Base-by-base conservation (phyloP, 768 basidiomycete genomes). In the Cyclocybe cylindracea region DNA sequence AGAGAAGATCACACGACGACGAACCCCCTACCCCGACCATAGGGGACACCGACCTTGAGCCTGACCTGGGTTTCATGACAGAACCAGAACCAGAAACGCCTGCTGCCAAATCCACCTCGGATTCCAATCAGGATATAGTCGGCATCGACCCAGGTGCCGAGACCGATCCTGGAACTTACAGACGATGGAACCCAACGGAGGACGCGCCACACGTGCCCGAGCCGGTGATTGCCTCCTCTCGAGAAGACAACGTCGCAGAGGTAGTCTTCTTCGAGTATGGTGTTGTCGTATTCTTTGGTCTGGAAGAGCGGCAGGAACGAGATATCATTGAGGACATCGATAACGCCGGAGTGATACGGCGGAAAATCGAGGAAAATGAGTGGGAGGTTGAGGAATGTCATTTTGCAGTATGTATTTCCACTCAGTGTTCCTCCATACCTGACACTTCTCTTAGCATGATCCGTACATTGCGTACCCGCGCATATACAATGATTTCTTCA, bases 371-470 rank as follows among this genome's bases (percentile, higher is more conserved):
- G 7, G 83, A 91, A 63, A 80, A 78, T 8, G 80, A 87, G 56
- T 95, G 94, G 94, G 93, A 97, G 64, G 77, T 95, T 14, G 95
- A 98, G 66, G 88, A 94, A 61, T 96, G 89, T 58, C 94, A 97
- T 73, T 97, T 85, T 70, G 78, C 82, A 9, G 92, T 93, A 63
- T 29, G 83, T 77, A 13, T 13, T 44, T 39, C 16, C 46, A 41
- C 14, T 39, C 13, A 33, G 29, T 39, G 37, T 34, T 11, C n/a
- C n/a, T 19, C 31, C 42, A 35, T 29, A 33, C 45, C 16, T 51
- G 39, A 46, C 48, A 33, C 48, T 53, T 47, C 14, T 31, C 54
- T 2, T 54, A 91, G 91, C 89, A 94, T 62, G 94, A 98, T 61
- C 80, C 88, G 3, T 70, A 84, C 48, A 92, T 94, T 8, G 78